A percentile compares a stretch with the other conserved stretches of the same genome.
phyloP scores from a whole-genome alignment of 306 rosid genomes.

The Nissolia schottii region DNA sequence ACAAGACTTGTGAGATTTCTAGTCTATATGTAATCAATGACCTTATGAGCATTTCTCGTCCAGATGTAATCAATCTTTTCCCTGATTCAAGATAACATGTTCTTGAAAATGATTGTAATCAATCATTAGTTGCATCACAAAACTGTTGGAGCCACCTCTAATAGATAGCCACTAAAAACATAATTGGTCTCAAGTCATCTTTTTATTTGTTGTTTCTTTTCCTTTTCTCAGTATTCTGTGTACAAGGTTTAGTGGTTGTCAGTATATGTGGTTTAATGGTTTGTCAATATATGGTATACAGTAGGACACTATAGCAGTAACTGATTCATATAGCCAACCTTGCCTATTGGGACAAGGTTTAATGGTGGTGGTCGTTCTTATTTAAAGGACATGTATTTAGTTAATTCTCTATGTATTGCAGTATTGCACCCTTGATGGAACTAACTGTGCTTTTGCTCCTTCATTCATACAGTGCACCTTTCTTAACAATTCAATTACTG shows the following conservation, averaged over 20 bases:
- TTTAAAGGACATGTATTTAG: neutral
- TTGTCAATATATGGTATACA: too few species aligned
- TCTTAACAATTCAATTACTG: slow-evolving; percentile 55
- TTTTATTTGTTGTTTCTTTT: neutral
- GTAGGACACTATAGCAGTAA: too few species aligned
- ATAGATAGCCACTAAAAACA: neutral
- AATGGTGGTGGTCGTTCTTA: too few species aligned
- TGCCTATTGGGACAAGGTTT: too few species aligned
- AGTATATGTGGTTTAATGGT: too few species aligned
- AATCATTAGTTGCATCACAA: neutral
- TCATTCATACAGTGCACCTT: slow-evolving; percentile 62
- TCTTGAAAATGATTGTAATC: neutral
- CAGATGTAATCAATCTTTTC: neutral
- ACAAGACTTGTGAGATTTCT: neutral
- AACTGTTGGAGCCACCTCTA: neutral
- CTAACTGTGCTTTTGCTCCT: neutral
- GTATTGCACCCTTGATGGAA: neutral
- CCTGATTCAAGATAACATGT: neutral
- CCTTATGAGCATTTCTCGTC: neutral
- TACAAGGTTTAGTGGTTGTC: too few species aligned
- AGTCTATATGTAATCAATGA: neutral
- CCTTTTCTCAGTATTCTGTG: neutral
- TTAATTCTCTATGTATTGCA: neutral
- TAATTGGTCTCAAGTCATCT: neutral
- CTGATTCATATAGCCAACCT: too few species aligned